Percentiles rank a stretch among this genome's conserved stretches.
phyloP scores from a whole-genome alignment of 306 rosid species.

The Acmispon strigosus region DNA sequence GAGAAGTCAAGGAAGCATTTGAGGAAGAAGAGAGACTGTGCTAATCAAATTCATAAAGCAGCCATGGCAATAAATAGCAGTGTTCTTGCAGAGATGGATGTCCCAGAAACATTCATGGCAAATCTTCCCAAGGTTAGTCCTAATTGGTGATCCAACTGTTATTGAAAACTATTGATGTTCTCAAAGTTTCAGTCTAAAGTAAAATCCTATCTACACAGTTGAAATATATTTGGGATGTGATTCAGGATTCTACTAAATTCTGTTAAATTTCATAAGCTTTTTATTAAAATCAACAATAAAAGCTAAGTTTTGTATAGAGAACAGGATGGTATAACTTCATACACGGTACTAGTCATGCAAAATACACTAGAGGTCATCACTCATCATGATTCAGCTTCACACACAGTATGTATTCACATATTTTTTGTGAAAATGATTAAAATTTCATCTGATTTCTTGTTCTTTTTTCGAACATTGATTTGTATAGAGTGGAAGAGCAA shows the following conservation, averaged over 20 bases:
- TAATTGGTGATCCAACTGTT: constrained; percentile 1
- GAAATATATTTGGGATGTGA: background rate
- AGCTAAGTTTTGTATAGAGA: background rate
- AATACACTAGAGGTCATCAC: too few species aligned
- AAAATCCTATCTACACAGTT: background rate
- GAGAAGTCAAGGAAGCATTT: constrained; percentile 67
- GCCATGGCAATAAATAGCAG: constrained; percentile 92
- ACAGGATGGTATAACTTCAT: background rate
- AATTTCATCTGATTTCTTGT: background rate
- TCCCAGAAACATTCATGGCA: constrained; percentile 66
- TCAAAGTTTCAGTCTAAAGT: background rate
- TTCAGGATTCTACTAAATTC: background rate
- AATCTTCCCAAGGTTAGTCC: constrained; percentile 83
- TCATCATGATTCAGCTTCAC: too few species aligned
- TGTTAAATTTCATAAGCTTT: background rate
- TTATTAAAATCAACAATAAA: background rate
- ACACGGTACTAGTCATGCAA: background rate
- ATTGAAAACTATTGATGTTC: background rate
- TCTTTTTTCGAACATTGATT: background rate
- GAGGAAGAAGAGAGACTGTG: constrained; percentile 64
- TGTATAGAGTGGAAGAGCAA: constrained; percentile 72
- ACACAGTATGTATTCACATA: background rate
- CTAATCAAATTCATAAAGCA: constrained; percentile 92
- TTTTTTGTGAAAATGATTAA: background rate
- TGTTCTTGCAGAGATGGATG: constrained; percentile 86